These are phyloP conservation scores for Naegleria lovaniensis DNA, from an alignment of 208 protist species.

Conservation along the genomic window DNA sequence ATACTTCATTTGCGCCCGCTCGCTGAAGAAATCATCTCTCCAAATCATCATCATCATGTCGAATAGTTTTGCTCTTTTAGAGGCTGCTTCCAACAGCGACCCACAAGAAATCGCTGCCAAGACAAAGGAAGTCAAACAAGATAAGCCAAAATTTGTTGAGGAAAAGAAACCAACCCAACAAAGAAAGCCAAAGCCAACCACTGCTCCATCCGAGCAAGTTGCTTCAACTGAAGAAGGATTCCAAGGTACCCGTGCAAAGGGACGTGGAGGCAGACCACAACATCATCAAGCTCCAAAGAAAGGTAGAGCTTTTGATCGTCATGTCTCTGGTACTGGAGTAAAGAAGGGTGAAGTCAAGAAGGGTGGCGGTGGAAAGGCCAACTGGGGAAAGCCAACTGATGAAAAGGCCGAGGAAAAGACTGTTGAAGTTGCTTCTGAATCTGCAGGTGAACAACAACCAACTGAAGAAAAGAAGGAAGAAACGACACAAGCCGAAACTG, in stretches of 20 bases:
- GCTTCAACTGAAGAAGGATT: not conserved
- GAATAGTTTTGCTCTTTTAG: not conserved
- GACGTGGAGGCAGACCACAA: not conserved
- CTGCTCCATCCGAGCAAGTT: not conserved
- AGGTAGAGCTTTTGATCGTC: not conserved
- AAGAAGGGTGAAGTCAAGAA: not conserved
- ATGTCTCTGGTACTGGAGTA: not conserved
- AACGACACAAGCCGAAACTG: not conserved
- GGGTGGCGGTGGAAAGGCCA: not conserved
- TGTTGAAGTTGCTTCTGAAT: not conserved
- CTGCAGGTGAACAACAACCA: not conserved
- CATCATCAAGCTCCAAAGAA: not conserved
- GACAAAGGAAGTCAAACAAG: not conserved
- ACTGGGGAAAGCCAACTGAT: not conserved
- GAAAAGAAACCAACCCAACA: not conserved
- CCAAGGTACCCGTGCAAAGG: not conserved
- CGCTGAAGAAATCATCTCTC: too few species aligned
- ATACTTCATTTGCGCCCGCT: too few species aligned
- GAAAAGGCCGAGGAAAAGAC: not conserved
- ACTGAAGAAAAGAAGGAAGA: constrained; percentile 3
- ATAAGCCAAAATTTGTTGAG: not conserved
- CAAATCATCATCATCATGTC: not conserved
- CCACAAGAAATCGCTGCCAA: not conserved
- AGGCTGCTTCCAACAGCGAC: not conserved
- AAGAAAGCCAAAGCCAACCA: not conserved